phyloP scores from a whole-genome alignment of 2,329 filamentous ascomycete species.

The Hirsutella rhossiliensis region DNA sequence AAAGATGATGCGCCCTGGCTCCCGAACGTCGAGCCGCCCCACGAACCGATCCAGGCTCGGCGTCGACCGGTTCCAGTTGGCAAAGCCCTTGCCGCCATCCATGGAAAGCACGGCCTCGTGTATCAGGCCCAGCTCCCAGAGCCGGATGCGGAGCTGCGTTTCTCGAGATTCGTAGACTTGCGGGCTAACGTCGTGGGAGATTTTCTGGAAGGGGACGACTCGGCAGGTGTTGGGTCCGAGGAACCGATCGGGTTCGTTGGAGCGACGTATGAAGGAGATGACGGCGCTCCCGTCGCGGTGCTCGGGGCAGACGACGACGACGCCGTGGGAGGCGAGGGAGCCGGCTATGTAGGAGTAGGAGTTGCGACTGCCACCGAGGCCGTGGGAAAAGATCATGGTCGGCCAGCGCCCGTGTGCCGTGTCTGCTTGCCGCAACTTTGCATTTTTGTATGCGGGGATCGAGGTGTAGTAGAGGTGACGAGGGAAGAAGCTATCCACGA shows the following conservation, averaged over 20 bases:
- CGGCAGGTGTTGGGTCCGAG: constrained; percentile 10
- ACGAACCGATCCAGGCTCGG: constrained; percentile 45
- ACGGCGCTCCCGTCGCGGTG: constrained; percentile 74
- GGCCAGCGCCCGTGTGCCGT: constrained; percentile 52
- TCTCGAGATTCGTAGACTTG: constrained; percentile 58
- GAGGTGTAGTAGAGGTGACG: constrained; percentile 61
- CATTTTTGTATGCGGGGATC: constrained; percentile 63
- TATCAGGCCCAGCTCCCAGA: constrained; percentile 67
- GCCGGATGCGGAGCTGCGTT: constrained; percentile 58
- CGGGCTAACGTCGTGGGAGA: constrained; percentile 50
- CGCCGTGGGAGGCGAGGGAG: constrained; percentile 67
- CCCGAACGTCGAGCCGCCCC: constrained; percentile 51
- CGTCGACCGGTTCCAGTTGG: constrained; percentile 40
- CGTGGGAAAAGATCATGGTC: constrained; percentile 77
- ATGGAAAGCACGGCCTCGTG: constrained; percentile 57
- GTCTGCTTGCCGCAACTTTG: constrained; percentile 42
- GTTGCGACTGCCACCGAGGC: constrained; percentile 68
- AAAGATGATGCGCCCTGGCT: constrained; percentile 62
- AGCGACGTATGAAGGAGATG: constrained; percentile 57
- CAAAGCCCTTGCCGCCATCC: constrained; percentile 38
- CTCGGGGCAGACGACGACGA: constrained; percentile 71
- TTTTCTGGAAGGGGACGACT: constrained; percentile 34
- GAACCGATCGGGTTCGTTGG: constrained; percentile 28
- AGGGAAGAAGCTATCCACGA: constrained; percentile 43
- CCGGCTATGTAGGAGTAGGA: constrained; percentile 76